Evolutionary conservation across 2,329 filamentous ascomycete genomes (phyloP), one percentile per base, ranked within the genome.

Genomic region (Pyrenophora seminiperda): DNA sequence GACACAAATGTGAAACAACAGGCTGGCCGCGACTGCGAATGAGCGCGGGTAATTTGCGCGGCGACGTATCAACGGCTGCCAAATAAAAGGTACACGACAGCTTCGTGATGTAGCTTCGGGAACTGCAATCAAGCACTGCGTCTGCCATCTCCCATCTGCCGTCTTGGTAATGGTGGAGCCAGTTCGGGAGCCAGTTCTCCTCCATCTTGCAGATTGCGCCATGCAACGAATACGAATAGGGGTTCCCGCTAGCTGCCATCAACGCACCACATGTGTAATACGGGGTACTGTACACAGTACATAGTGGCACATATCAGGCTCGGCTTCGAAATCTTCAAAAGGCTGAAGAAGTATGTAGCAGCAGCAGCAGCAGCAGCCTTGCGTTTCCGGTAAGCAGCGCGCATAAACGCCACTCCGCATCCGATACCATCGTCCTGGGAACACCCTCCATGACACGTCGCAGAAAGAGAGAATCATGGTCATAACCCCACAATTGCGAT

Each of bases 391-490:
- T 24, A 33, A 18, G 7, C 33, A 34, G 41, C 48, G 41, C 48
- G 55, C 59, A 58, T 60, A 27, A 56, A 59, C 48, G 44, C 50
- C 47, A 49, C 62, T 31, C 53, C 41, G 27, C 34, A 36, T 39
- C 41, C 40, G 40, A 37, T 34, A 22, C 33, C n/a, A 30, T 31
- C 20, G 14, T 37, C 30, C 54, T 41, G 48, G 56, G 52, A 41
- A 46, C 41, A 61, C 44, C 53, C 53, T 50, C 53, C 29, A 59
- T 44, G 10, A n/a, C 18, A 18, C 27, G 60, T 31, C 36, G 37
- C 44, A 47, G 44, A 34, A 30, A 47, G 15, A 47, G 36, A 41
- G 43, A 9, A 27, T 11, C 9, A 11, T 10, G 7, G 7, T 7
- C 7, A 7, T 10, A 9, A 27, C 22, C 7, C 22, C 22, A 27